A percentile compares a stretch with the other conserved stretches of the same genome.
Evolutionary conservation across 139 green algal species (phyloP).

Genomic region (Nannochloris sp.): DNA sequence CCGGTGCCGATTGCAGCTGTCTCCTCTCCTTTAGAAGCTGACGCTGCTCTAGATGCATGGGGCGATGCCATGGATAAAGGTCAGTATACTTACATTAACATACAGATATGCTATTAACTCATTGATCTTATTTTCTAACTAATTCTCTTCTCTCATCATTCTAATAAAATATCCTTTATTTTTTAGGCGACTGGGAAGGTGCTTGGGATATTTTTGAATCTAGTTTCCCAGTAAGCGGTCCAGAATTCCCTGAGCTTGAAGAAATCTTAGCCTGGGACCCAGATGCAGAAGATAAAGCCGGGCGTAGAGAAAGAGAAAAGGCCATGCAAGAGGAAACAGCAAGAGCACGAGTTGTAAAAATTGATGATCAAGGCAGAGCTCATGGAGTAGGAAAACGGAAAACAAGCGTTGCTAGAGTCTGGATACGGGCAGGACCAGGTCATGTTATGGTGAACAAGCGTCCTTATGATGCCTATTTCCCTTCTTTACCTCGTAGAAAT

Average conservation of each 20-base stretch:
- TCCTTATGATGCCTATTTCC: slow-evolving; percentile 67
- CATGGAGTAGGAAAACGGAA: slow-evolving; percentile 61
- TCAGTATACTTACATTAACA: too few species aligned
- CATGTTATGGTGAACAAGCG: slow-evolving; percentile 64
- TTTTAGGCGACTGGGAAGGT: slow-evolving; percentile 23
- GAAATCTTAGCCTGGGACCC: slow-evolving; percentile 20
- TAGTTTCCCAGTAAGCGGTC: not conserved
- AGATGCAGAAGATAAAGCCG: slow-evolving; percentile 9
- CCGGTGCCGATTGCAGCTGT: not conserved
- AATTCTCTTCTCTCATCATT: too few species aligned
- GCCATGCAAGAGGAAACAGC: slow-evolving; percentile 14
- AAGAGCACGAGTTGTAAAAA: slow-evolving; percentile 16
- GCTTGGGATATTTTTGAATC: slow-evolving; percentile 32
- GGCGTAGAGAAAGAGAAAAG: slow-evolving; percentile 11
- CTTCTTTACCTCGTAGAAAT: slow-evolving; percentile 38
- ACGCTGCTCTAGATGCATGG: slow-evolving; percentile 17
- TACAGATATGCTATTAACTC: too few species aligned
- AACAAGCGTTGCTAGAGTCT: slow-evolving; percentile 48
- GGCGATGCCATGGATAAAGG: slow-evolving; percentile 24
- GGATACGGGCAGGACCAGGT: slow-evolving; percentile 39
- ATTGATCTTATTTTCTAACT: too few species aligned
- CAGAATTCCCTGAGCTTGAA: slow-evolving; percentile 13
- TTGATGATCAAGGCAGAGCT: slow-evolving; percentile 55
- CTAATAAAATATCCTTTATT: too few species aligned
- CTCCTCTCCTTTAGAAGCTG: not conserved